Evolutionary conservation across 2,329 filamentous ascomycete species (phyloP).

Genomic region (Aspergillus brasiliensis): DNA sequence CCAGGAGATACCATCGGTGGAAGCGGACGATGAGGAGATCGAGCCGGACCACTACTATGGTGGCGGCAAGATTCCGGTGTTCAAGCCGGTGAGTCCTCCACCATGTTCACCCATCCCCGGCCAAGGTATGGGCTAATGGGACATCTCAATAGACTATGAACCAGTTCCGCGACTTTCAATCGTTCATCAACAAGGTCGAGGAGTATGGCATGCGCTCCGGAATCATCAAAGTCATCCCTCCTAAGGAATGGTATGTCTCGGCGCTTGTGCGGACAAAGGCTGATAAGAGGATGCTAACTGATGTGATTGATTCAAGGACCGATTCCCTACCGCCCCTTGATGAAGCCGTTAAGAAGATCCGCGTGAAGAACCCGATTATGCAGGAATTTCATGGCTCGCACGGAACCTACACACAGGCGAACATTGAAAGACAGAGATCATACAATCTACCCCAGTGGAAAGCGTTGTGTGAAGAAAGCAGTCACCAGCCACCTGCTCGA

Average conservation of each 20-base stretch:
- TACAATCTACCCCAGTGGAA: conserved; percentile 98
- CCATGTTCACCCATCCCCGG: neutral
- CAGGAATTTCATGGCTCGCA: conserved; percentile 97
- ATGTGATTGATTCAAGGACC: conserved; percentile 48
- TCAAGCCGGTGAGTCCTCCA: conserved; percentile 69
- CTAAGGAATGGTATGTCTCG: conserved; percentile 78
- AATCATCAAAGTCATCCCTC: conserved; percentile 93
- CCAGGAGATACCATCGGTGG: conserved; percentile 39
- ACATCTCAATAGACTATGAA: conserved; percentile 67
- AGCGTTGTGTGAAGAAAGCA: conserved; percentile 86
- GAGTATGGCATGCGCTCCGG: conserved; percentile 96
- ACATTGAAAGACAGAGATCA: conserved; percentile 91
- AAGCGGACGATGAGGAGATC: conserved; percentile 74
- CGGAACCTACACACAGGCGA: conserved; percentile 94
- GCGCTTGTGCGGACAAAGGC: neutral
- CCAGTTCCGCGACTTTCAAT: conserved; percentile 91
- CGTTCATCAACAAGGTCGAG: conserved; percentile 87
- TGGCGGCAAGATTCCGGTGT: conserved; percentile 81
- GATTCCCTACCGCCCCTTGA: conserved; percentile 75
- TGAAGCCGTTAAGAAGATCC: conserved; percentile 85
- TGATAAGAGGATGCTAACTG: conserved; percentile 1
- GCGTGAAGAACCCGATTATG: conserved; percentile 94
- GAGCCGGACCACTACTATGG: conserved; percentile 86
- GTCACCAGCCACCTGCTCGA: conserved; percentile 90
- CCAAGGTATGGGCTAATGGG: conserved; percentile 7